Percentiles rank a stretch among this genome's conserved stretches.
Evolutionary conservation across 768 basidiomycete genomes (phyloP).

Genomic region (Crassisporium funariophilum): DNA sequence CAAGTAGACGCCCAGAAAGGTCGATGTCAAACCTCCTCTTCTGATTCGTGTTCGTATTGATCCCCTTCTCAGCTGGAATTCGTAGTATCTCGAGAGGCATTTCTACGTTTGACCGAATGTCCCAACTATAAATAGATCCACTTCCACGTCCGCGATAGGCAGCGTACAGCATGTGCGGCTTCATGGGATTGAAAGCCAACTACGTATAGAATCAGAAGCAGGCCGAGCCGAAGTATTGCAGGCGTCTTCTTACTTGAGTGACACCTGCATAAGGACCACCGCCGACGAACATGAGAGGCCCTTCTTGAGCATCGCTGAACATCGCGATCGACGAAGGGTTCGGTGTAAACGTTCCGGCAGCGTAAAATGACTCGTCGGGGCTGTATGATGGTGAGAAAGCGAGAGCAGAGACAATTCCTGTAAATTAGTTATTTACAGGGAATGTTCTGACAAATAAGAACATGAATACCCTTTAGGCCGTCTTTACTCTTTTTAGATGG

Average conservation of each 20-base stretch:
- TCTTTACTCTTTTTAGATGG: slow-evolving; percentile 78
- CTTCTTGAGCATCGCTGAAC: slow-evolving; percentile 60
- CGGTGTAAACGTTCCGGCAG: slow-evolving; percentile 74
- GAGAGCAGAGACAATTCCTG: slow-evolving; percentile 86
- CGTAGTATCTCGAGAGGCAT: slow-evolving; percentile 42
- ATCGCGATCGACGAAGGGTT: slow-evolving; percentile 61
- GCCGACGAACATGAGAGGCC: slow-evolving; percentile 63
- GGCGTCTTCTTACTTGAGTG: slow-evolving; percentile 48
- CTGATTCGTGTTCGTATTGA: slow-evolving; percentile 63
- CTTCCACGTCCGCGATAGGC: slow-evolving; percentile 67
- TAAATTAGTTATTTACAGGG: background rate
- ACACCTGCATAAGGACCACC: slow-evolving; percentile 55
- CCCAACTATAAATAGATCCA: slow-evolving; percentile 73
- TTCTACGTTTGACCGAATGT: slow-evolving; percentile 62
- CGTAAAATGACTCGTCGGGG: slow-evolving; percentile 55
- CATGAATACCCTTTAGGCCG: slow-evolving; percentile 80
- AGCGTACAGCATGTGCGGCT: slow-evolving; percentile 75
- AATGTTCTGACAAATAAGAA: slow-evolving; percentile 1
- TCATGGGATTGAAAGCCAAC: slow-evolving; percentile 68
- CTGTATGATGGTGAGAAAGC: slow-evolving; percentile 71
- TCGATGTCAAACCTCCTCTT: slow-evolving; percentile 80
- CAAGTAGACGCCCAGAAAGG: slow-evolving; percentile 60
- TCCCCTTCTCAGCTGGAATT: background rate
- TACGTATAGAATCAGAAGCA: background rate
- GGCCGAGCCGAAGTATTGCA: background rate